Percentiles rank a stretch among this genome's conserved stretches.
Conservation (phyloP, 2,329 filamentous ascomycete genomes). For the Colletotrichum camelliae region DNA sequence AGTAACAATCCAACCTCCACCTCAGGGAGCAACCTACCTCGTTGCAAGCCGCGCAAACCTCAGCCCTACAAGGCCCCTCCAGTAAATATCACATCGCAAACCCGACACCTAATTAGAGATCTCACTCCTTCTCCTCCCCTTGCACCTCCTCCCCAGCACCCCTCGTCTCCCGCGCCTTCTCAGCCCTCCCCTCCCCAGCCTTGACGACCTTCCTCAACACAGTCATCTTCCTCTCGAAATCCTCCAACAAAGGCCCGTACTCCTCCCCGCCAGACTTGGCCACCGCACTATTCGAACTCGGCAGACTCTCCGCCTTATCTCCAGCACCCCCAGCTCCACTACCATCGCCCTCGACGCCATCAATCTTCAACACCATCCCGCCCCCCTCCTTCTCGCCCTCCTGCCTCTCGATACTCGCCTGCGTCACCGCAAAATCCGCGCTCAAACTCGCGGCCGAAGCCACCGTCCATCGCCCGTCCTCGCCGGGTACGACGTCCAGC, state of each 20-base stretch:
- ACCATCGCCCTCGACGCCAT: slow-evolving; percentile 52
- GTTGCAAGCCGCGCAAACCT: not conserved
- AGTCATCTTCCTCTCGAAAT: slow-evolving; percentile 64
- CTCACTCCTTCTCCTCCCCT: slow-evolving; percentile 25
- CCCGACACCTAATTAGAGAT: not conserved
- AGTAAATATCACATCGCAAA: not conserved
- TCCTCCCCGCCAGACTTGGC: slow-evolving; percentile 44
- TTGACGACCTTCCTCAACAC: slow-evolving; percentile 59
- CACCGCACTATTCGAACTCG: slow-evolving; percentile 34
- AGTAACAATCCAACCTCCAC: fast-evolving
- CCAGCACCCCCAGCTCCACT: slow-evolving; percentile 26
- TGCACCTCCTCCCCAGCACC: slow-evolving; percentile 4
- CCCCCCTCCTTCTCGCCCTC: slow-evolving; percentile 30
- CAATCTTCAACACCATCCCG: slow-evolving; percentile 64
- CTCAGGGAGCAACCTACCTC: not conserved
- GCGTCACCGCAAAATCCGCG: slow-evolving; percentile 70
- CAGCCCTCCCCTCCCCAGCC: slow-evolving; percentile 42
- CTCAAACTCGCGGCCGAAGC: slow-evolving; percentile 75
- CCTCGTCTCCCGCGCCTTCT: slow-evolving; percentile 1
- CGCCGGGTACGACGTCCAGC: slow-evolving; percentile 55
- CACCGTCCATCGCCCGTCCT: slow-evolving; percentile 57
- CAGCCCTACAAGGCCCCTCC: fast-evolving
- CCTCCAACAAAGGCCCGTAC: slow-evolving; percentile 55
- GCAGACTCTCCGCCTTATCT: slow-evolving; percentile 3
- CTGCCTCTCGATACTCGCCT: slow-evolving; percentile 50